Evolutionary conservation across 768 basidiomycete species (phyloP), one percentile per base, ranked within the genome.

Genomic region (Agaricus sinodeliciosus): DNA sequence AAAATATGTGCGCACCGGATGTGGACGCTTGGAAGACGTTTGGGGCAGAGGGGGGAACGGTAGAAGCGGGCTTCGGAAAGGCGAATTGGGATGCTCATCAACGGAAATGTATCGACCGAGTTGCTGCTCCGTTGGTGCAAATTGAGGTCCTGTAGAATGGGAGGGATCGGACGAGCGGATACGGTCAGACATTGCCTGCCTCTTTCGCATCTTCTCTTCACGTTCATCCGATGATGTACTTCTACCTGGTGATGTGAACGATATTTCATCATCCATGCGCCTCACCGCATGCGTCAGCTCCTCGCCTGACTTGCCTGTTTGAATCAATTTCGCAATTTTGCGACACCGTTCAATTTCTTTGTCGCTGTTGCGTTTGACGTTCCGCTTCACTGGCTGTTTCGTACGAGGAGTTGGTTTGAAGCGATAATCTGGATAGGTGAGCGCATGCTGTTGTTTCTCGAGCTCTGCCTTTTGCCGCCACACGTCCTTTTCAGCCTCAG

Each of bases 381-480:
- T 79, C 39, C 80, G 70, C 58, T 75, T 80, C 13, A 73, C 50
- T 1, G 73, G 73, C 42, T 71, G 74, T 55, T 72, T 72, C 4
- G 69, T 58, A 6, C 79, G 75, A 9, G 64, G 59, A 28, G 65
- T 64, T 4, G 81, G 81, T 19, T 67, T 65, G 66, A 79, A 84
- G 9, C 75, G 74, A 58, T 84, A 84, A 55, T 71, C 68, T 12
- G 82, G 81, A 57, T 82, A 74, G 48, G 68, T 72, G 16, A 63
- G 57, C 0, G 64, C 62, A 56, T 84, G 82, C 34, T 74, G 71
- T 3, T 66, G 52, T 59, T 82, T 81, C 60, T 79, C 81, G 11
- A 70, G 62, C 18, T 75, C 72, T 2, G 82, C 81, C 62, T 69
- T 75, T 55, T 67, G 63, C 26, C 72, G 70, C 75, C 76, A 84